phyloP scores from a whole-genome alignment of 805 yeast species.

The Metschnikowia hibisci region DNA sequence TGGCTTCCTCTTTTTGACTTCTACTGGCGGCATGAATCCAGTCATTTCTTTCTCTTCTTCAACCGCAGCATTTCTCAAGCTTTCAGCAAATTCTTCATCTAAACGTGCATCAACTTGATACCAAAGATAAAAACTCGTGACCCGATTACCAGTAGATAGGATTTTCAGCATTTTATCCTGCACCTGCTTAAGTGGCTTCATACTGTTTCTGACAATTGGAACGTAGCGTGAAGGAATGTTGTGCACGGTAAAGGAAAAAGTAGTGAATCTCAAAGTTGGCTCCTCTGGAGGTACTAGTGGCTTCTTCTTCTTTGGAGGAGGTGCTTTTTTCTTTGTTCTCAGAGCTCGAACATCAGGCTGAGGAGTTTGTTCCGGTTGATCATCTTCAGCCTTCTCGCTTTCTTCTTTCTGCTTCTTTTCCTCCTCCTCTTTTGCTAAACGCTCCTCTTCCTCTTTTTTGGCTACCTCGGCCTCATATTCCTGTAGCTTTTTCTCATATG shows the following conservation, averaged over 20 bases:
- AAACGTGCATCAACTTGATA: constrained; percentile 74
- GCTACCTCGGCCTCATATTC: constrained; percentile 26
- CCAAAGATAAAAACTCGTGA: constrained; percentile 69
- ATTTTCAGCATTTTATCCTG: constrained; percentile 58
- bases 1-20: constrained; percentile 31
- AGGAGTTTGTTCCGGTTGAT: constrained; percentile 12
- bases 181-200: constrained; percentile 53
- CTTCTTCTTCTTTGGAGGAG: constrained; percentile 16
- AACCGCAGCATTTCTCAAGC: constrained; percentile 52
- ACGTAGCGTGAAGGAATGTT: constrained; percentile 64
- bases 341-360: constrained; percentile 5
- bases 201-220: constrained; percentile 64
- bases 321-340: constrained; percentile 15
- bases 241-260: constrained; percentile 61
- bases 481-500: constrained; percentile 36
- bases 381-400: constrained; percentile 9
- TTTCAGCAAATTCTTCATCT: constrained; percentile 65
- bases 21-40: constrained; percentile 26
- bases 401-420: constrained; percentile 13
- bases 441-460: constrained; percentile 26
- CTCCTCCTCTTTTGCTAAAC: constrained; percentile 20
- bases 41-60: constrained; percentile 49
- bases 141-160: constrained; percentile 55
- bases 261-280: constrained; percentile 50
- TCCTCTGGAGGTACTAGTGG: constrained; percentile 28